These are phyloP conservation scores for Daldinia decipiens DNA, from an alignment of 495 filamentous ascomycete genomes.

Conservation along the genomic window DNA sequence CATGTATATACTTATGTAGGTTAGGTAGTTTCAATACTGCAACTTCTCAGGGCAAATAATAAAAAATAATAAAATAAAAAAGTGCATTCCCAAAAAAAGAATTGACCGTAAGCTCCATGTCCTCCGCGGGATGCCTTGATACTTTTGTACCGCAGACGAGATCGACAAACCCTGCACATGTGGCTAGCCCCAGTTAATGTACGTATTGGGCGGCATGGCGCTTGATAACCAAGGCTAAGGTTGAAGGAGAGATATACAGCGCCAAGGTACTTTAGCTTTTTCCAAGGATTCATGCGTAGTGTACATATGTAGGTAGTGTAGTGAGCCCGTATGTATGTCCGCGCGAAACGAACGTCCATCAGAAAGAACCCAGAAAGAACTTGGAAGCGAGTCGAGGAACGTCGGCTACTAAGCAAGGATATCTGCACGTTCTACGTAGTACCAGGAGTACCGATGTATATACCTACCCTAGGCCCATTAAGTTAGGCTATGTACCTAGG, in stretches of 20 bases:
- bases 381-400: constrained; percentile 42
- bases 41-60: neutral
- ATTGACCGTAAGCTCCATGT: constrained; percentile 11
- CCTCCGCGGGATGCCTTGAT: constrained; percentile 41
- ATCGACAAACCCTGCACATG: constrained; percentile 45
- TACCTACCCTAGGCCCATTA: no score
- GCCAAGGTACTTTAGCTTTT: constrained; percentile 12
- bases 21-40: neutral
- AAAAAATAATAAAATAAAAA: neutral
- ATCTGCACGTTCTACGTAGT: constrained; percentile 21
- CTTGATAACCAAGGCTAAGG: constrained; percentile 34
- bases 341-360: constrained; percentile 27
- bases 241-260: constrained; percentile 9
- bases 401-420: constrained; percentile 37
- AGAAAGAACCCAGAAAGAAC: constrained; percentile 23
- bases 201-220: constrained; percentile 47
- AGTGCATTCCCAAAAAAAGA: constrained; percentile 31
- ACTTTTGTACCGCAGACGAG: constrained; percentile 42
- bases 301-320: neutral
- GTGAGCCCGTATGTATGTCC: neutral
- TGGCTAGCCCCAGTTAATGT: constrained; percentile 42
- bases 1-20: neutral
- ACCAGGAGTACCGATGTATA: neutral
- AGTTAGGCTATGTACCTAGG: no score
- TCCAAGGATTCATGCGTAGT: neutral